These are phyloP conservation scores for Neospermospora avenae DNA, from an alignment of 2,329 filamentous ascomycete genomes.

Conservation along the genomic window DNA sequence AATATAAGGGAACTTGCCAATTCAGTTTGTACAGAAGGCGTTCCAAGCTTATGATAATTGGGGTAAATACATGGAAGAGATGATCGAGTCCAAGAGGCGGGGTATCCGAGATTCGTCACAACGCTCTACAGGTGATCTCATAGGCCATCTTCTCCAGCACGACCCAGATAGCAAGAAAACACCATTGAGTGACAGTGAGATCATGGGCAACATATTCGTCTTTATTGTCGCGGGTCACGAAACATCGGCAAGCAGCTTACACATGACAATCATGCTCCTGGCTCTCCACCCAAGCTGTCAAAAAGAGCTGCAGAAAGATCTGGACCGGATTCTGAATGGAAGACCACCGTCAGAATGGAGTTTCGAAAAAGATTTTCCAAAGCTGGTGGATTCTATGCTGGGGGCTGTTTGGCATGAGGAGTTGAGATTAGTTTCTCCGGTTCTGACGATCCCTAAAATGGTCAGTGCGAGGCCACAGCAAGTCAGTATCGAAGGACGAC, in stretches of 20 bases:
- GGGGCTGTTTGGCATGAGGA: conserved; percentile 76
- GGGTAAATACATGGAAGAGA: conserved; percentile 16
- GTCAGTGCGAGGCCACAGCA: conserved; percentile 48
- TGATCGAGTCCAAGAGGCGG: conserved; percentile 12
- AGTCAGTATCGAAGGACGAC: conserved; percentile 55
- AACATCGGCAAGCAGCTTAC: conserved; percentile 70
- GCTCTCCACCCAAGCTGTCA: conserved; percentile 65
- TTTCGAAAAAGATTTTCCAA: conserved; percentile 63
- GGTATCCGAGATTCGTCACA: conserved; percentile 4
- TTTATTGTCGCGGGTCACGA: conserved; percentile 73
- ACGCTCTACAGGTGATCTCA: neutral
- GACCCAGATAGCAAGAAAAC: neutral
- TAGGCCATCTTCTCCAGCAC: neutral
- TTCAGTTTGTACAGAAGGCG: neutral
- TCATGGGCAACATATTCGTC: conserved; percentile 68
- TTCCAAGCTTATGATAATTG: conserved; percentile 17
- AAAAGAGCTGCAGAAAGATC: conserved; percentile 61
- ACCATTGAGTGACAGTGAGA: conserved; percentile 49
- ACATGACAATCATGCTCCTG: conserved; percentile 66
- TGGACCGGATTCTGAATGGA: conserved; percentile 60
- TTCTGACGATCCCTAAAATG: conserved; percentile 69
- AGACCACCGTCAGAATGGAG: conserved; percentile 61
- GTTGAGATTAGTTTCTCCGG: conserved; percentile 66
- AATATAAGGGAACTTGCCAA: neutral
- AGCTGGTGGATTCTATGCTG: conserved; percentile 64